Evolutionary conservation across 2,329 filamentous ascomycete genomes (phyloP), one percentile per base, ranked within the genome.

Genomic region (Didymella sp.): DNA sequence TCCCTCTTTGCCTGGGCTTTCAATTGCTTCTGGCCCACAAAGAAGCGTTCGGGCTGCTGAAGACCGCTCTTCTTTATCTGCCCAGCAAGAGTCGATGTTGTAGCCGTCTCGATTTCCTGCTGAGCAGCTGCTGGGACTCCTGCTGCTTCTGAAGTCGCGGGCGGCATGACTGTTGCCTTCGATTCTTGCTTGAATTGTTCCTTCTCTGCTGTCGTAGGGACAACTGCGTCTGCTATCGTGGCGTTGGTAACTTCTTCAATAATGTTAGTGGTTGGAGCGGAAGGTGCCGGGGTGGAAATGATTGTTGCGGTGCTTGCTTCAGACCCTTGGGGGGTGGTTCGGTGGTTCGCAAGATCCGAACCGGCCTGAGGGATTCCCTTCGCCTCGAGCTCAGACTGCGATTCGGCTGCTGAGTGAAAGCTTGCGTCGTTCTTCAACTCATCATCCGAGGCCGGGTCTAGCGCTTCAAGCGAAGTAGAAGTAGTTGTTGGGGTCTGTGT

Each of bases 1-100:
- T 75, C 72, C 43, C 71, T 73, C 51, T 72, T 72, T 21, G 64
- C 63, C 35, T 71, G 69, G 15, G 65, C 50, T 48, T 72, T 74
- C 12, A 22, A 56, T 66, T 1, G 61, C 49, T 40, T 68, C 12
- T 8, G 17, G n/a, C 38, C 72, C 2, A 68, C 69, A 17, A 71
- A 75, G 1, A 69, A 68, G 30, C 63, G 61, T 4, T 72, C 62
- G 1, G 72, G 68, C 38, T 71, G 67, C 31, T 69, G 66, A 17
- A 64, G 59, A 12, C 69, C 67, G 21, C 41, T 33, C 41, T 70
- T 73, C 55, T 68, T 71, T 4, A 21, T 43, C 3, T 50, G 19
- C 2, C 61, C 61, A 9, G 25, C 37, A 22, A 43, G 15, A 8
- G 31, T 15, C n/a, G 2, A 22, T 45, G 24, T 24, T 9, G 24